phyloP scores from a whole-genome alignment of 2,329 filamentous ascomycete species.

The Botrytis deweyae region DNA sequence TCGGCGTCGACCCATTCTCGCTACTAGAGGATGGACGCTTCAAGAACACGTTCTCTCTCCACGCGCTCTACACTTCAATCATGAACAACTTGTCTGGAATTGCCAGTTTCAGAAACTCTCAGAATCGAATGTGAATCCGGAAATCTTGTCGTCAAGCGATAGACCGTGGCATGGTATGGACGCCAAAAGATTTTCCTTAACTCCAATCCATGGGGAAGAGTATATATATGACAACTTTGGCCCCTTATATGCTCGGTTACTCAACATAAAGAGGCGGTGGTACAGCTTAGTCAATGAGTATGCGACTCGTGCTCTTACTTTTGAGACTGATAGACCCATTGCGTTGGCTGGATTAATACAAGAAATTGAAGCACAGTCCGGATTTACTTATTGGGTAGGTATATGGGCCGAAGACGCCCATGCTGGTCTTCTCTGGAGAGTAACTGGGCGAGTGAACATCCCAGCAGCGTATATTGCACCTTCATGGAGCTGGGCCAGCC shows the following conservation, averaged over 20 bases:
- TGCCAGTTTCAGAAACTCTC: not conserved
- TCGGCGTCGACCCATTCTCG: not conserved
- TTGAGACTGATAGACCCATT: not conserved
- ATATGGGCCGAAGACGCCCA: not conserved
- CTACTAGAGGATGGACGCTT: not conserved
- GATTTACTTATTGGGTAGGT: not conserved
- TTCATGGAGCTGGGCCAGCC: not conserved
- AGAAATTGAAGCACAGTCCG: not conserved
- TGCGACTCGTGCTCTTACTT: not conserved
- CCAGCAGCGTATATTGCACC: not conserved
- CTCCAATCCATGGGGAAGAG: not conserved
- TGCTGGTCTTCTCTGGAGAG: not conserved
- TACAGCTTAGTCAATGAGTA: not conserved
- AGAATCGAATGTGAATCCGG: not conserved
- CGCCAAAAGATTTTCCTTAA: not conserved
- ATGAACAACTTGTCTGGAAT: not conserved
- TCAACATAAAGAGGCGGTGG: not conserved
- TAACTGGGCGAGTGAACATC: rapidly evolving
- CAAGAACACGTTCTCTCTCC: not conserved
- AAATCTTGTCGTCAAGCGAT: not conserved
- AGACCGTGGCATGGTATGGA: not conserved
- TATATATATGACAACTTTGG: not conserved
- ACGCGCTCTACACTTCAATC: not conserved
- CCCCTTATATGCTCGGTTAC: not conserved
- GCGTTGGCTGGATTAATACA: not conserved